Percentiles rank a stretch among this genome's conserved stretches.
phyloP scores from a whole-genome alignment of 2,329 filamentous ascomycete genomes.

The Hypoxylon sp. region DNA sequence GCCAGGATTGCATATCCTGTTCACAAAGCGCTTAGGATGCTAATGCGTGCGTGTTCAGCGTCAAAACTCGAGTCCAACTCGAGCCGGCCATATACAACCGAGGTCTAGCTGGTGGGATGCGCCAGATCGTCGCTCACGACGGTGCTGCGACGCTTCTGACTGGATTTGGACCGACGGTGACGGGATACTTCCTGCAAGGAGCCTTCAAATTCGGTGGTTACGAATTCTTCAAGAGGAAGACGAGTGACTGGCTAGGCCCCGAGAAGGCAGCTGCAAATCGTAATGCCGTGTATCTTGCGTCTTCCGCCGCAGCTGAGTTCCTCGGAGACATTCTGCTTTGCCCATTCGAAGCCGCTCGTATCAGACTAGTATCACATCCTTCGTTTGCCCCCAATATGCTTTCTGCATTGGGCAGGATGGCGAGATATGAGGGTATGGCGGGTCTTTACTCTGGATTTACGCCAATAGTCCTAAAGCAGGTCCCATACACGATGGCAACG shows the following conservation, averaged over 20 bases:
- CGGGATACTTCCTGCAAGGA: constrained; percentile 50
- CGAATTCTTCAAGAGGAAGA: constrained; percentile 49
- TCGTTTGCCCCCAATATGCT: constrained; percentile 45
- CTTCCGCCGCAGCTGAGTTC: constrained; percentile 49
- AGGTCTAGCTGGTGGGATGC: constrained; percentile 46
- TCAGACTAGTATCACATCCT: constrained; percentile 49
- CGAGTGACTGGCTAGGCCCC: constrained; percentile 46
- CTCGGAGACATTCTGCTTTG: constrained; percentile 49
- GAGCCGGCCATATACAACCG: constrained; percentile 48
- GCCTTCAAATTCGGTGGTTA: constrained; percentile 51
- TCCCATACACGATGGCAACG: constrained; percentile 50
- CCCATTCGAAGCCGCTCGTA: constrained; percentile 50
- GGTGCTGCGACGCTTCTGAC: constrained; percentile 47
- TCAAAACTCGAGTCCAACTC: constrained; percentile 50
- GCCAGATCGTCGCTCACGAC: constrained; percentile 44
- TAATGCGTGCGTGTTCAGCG: constrained; percentile 41
- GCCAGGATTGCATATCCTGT: constrained; percentile 14
- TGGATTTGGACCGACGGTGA: constrained; percentile 48
- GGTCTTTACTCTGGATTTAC: constrained; percentile 50
- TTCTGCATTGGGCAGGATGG: constrained; percentile 45
- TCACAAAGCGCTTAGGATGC: constrained; percentile 14
- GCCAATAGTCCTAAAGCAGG: constrained; percentile 51
- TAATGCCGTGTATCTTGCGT: constrained; percentile 47
- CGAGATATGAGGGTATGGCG: constrained; percentile 46
- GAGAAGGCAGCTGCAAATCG: constrained; percentile 47